Conservation (phyloP, 2,329 filamentous ascomycete species). For the Hypoxylon sp. region DNA sequence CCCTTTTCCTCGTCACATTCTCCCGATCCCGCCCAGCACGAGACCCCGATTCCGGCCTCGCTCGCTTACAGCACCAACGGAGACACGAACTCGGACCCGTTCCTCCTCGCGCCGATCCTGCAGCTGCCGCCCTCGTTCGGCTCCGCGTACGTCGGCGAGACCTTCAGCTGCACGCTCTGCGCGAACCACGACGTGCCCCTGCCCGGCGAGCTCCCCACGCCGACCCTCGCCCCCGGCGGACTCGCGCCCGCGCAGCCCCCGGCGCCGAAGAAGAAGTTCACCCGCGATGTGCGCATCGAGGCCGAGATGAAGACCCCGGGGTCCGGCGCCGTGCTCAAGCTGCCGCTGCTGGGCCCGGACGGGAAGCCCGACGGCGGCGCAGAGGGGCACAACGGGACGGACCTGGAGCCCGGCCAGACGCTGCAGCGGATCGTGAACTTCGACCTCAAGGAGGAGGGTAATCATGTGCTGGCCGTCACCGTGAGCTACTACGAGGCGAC, state of each 20-base stretch:
- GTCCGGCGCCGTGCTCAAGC: slow-evolving; percentile 69
- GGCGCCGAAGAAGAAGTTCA: slow-evolving; percentile 58
- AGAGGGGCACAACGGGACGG: slow-evolving; percentile 49
- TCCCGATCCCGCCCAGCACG: slow-evolving; percentile 55
- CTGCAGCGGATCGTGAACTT: slow-evolving; percentile 86
- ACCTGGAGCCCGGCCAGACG: slow-evolving; percentile 73
- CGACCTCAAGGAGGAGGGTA: slow-evolving; percentile 93
- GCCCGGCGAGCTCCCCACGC: slow-evolving; percentile 30
- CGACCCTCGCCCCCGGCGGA: background rate
- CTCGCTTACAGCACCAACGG: slow-evolving; percentile 72
- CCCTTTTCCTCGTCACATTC: slow-evolving; percentile 57
- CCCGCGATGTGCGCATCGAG: slow-evolving; percentile 83
- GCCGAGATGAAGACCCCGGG: slow-evolving; percentile 95
- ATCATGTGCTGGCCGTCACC: slow-evolving; percentile 92
- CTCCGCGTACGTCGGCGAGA: slow-evolving; percentile 94
- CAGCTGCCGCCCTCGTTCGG: slow-evolving; percentile 93
- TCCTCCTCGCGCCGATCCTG: slow-evolving; percentile 73
- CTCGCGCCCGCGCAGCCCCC: slow-evolving; percentile 19
- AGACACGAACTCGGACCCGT: slow-evolving; percentile 65
- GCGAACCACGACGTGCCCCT: slow-evolving; percentile 84
- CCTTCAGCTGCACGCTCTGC: slow-evolving; percentile 92
- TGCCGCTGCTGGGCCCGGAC: slow-evolving; percentile 66
- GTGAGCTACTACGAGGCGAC: slow-evolving; percentile 92
- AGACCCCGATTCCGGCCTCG: slow-evolving; percentile 69
- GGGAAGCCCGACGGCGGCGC: slow-evolving; percentile 18